Evolutionary conservation across 805 yeast species (phyloP).

Genomic region (Candida khao-thaluensis): DNA sequence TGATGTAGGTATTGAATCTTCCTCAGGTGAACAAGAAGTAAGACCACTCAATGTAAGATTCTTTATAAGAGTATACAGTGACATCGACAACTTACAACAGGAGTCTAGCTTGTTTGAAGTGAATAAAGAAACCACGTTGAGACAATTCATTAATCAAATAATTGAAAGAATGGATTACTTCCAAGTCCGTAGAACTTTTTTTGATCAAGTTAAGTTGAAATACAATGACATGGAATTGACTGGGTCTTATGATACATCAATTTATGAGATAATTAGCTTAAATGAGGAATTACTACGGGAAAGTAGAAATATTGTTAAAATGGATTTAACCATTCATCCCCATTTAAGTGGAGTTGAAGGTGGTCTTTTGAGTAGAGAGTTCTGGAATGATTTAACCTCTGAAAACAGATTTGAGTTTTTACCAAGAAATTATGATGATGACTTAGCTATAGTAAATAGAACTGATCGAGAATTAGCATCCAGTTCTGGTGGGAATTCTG

Average conservation of each 20-base stretch:
- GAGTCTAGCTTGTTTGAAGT: constrained; percentile 23
- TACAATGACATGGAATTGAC: constrained; percentile 10
- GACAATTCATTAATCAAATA: constrained; percentile 21
- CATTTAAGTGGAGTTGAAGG: constrained; percentile 21
- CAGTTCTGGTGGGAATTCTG: background rate
- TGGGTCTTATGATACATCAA: constrained; percentile 3
- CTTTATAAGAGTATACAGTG: constrained; percentile 17
- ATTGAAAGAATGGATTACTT: constrained; percentile 21
- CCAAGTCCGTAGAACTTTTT: constrained; percentile 26
- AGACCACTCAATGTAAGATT: constrained; percentile 10
- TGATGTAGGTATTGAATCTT: too few relatives aligned
- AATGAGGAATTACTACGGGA: constrained; percentile 10
- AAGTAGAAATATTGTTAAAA: constrained; percentile 12
- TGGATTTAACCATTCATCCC: constrained; percentile 18
- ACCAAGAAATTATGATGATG: constrained; percentile 14
- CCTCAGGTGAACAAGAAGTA: background rate
- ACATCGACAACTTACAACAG: constrained; percentile 17
- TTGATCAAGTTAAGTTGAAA: constrained; percentile 24
- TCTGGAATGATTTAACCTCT: constrained; percentile 24
- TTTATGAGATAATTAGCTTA: constrained; percentile 15
- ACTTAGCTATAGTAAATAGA: constrained; percentile 1
- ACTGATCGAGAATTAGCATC: background rate
- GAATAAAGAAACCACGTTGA: constrained; percentile 18
- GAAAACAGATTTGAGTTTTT: constrained; percentile 22
- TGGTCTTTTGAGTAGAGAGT: constrained; percentile 26